Base-by-base conservation (phyloP, 805 yeast species). In the Ogataea thermomethanolica region DNA sequence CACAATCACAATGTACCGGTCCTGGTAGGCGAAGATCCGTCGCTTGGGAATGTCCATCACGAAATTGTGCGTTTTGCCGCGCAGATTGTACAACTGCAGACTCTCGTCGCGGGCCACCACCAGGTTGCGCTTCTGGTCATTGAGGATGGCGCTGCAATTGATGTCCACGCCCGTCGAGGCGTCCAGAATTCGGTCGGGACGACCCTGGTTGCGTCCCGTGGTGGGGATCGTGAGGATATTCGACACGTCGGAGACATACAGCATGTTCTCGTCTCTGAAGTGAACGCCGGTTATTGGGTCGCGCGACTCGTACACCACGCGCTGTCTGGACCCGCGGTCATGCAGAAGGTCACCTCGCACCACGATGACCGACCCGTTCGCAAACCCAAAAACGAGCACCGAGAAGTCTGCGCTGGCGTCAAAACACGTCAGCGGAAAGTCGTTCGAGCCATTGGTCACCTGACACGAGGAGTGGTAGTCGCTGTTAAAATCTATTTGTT, bases 241-340 rank as follows among this genome's bases (percentile, higher is more conserved):
- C 11, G 83, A 76, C 0, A 93, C 79, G 0, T 97, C 84, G 1
- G 91, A 70, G 13, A 86, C 83, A 56, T 76, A 89, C 11, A 89
- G 62, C 24, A 75, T 63, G 1, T 74, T 71, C 11, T 70, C 71
- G 35, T 76, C 73, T 37, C 70, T 70, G 49, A 90, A 76, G 22
- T 75, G 73, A 1, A 91, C 62, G 0, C 86, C 83, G 0, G 98
- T 91, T 13, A 93, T 73, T 1, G 97, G 95, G 35, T 87, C 93
- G 11, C 64, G 62, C 37, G 81, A 76, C 43, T 83, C 86, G 56
- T 80, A 86, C 1, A 90, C 79, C 0, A 83, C 59, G 22, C 97
- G 68, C 54, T 91, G 98, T 48, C 93, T 76, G 8, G 95, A 79
- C 0, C 98, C 98, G 43, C 95, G 68, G 56, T 93, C 99, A 51